Evolutionary conservation across 1,284 basidiomycete species (phyloP).

Genomic region (Cystobasidium slooffiae): DNA sequence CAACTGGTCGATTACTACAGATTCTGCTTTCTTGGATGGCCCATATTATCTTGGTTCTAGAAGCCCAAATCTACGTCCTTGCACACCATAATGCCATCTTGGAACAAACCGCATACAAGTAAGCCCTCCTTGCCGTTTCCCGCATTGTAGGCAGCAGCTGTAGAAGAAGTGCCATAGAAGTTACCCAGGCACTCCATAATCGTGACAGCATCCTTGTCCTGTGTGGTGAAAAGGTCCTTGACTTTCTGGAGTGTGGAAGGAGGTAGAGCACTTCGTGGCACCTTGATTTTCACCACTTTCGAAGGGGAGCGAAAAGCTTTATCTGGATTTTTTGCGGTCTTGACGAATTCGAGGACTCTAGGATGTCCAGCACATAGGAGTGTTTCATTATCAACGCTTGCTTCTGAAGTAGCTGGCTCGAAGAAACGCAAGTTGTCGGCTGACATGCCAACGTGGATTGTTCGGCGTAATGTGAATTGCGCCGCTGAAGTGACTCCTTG

Average conservation of each 20-base stretch:
- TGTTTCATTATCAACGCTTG: neutral
- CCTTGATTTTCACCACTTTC: slow-evolving; percentile 26
- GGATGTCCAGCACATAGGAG: slow-evolving; percentile 36
- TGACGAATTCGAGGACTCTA: slow-evolving; percentile 17
- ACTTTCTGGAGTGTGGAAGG: neutral
- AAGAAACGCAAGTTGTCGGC: slow-evolving; percentile 32
- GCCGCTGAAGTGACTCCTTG: slow-evolving; percentile 3
- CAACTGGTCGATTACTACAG: too few relatives aligned
- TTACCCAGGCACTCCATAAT: slow-evolving; percentile 27
- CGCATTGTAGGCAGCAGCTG: slow-evolving; percentile 3
- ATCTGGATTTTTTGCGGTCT: slow-evolving; percentile 24
- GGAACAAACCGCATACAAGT: slow-evolving; percentile 32
- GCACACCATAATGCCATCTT: slow-evolving; percentile 18
- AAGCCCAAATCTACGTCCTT: slow-evolving; percentile 17
- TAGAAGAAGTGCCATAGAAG: slow-evolving; percentile 39
- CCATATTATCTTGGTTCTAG: neutral
- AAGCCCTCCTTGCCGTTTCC: slow-evolving; percentile 9
- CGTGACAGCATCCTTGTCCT: neutral
- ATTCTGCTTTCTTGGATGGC: too few relatives aligned
- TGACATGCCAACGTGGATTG: slow-evolving; percentile 16
- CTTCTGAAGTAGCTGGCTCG: neutral
- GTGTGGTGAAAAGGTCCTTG: slow-evolving; percentile 2
- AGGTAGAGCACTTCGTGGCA: neutral
- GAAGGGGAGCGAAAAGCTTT: slow-evolving; percentile 23
- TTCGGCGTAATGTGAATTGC: slow-evolving; percentile 12